Base-by-base conservation (phyloP, 2,329 filamentous ascomycete species). In the Rhinocladiella similis region DNA sequence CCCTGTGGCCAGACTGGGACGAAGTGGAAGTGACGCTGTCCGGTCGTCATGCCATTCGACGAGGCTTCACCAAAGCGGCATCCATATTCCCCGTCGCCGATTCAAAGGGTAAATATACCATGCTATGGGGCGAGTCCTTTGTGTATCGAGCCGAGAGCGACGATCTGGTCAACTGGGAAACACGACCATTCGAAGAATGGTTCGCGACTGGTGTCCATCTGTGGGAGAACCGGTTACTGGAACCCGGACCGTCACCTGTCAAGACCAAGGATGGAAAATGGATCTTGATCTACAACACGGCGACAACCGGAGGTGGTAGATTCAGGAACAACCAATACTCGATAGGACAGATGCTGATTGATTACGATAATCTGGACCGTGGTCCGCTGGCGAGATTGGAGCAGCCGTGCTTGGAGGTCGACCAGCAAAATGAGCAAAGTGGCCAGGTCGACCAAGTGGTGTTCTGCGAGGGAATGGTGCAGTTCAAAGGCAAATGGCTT, bases 201-300 rank as follows among this genome's bases (percentile, higher is more conserved):
- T 72, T 67, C 47, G 67, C 70, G 1, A 50, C 60, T 2, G 63
- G 62, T 12, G 43, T 70, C 16, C 62, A 65, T 51, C 56, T 61
- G 9, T 72, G 70, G 70, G 70, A 72, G 56, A 64, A 70, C 22
- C 50, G 59, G 1, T 62, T 72, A n/a, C 67, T 72, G 43, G 69
- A 72, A 53, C 65, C 69, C 5, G 70, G 66, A 3, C 64, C 68
- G 13, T 46, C 70, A 6, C 68, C 69, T 2, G 62, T 72, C 46
- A 71, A 71, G 54, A 71, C 70, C 6, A 56, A 68, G 18, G 67
- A 72, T 54, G 68, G 69, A 2, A 63, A 60, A 22, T 72, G 69
- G 70, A 42, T 72, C 10, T 54, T 67, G 20, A 52, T 72, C 39
- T 20, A 48, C 29, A 12, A 46, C 16, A 6, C 18, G 5, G 29